Percentiles rank a stretch among this genome's conserved stretches.
These are phyloP conservation scores for Suillus weaverae DNA, from an alignment of 768 basidiomycete species.

Conservation along the genomic window DNA sequence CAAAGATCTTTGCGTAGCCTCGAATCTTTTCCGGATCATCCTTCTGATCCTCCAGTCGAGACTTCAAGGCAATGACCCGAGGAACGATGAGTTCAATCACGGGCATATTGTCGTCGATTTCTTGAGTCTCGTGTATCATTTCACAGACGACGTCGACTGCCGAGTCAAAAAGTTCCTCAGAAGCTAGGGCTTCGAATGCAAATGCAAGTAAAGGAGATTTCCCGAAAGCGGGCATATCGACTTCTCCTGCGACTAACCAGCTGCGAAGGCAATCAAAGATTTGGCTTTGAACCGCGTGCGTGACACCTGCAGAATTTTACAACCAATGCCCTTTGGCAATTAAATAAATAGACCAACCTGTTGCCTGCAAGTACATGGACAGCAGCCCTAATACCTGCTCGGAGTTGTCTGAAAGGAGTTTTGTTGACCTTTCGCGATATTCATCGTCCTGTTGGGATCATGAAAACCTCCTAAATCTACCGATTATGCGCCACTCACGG, in stretches of 20 bases:
- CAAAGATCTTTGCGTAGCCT: constrained; percentile 87
- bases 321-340: neutral
- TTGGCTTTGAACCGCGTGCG: constrained; percentile 71
- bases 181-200: constrained; percentile 80
- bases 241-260: constrained; percentile 89
- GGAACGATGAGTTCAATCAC: constrained; percentile 89
- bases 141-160: constrained; percentile 93
- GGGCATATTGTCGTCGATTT: constrained; percentile 90
- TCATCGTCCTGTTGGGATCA: constrained; percentile 63
- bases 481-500: constrained; percentile 54
- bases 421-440: constrained; percentile 57
- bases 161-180: constrained; percentile 87
- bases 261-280: constrained; percentile 82
- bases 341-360: constrained; percentile 53
- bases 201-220: constrained; percentile 78
- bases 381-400: constrained; percentile 75
- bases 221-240: constrained; percentile 60
- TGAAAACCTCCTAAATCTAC: constrained; percentile 13
- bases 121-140: constrained; percentile 97
- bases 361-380: constrained; percentile 84
- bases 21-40: constrained; percentile 88
- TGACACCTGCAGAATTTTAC: constrained; percentile 63
- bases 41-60: constrained; percentile 54
- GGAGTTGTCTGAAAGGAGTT: constrained; percentile 68
- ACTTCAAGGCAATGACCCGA: constrained; percentile 72